Base-by-base conservation (phyloP, 2,329 filamentous ascomycete species). In the Curvularia eragrostidis region DNA sequence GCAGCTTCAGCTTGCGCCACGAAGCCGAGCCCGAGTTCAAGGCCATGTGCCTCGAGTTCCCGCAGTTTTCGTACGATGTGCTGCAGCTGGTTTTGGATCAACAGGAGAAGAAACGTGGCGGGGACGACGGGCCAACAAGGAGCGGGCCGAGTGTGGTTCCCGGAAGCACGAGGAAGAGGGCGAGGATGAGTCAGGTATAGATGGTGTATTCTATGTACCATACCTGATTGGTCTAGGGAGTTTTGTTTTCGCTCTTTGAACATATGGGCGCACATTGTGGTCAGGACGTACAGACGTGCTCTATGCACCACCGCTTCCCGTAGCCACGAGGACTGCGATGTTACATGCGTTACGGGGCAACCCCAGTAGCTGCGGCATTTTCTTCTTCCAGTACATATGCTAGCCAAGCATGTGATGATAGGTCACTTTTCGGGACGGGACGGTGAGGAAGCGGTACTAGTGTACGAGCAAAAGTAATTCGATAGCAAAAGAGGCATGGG, bases 1-100 rank as follows among this genome's bases (percentile, higher is more conserved):
- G 91, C 60, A 89, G 86, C 58, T 92, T 95, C 79, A 88, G 91
- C 12, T 81, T 97, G 63, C 89, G 93, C 18, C 85, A 93, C 77
- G 91, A 96, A 78, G 91, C 93, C 36, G 91, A 96, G 77, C 84
- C 86, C 6, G 91, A 96, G 78, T 97, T 97, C 85, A 87, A 89
- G 75, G 77, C 84, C 44, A 86, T 97, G 78, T 97, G 93, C 79
- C 80, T 97, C 75, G 91, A 97, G 79, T 93, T 89, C 74, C 93
- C 93, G 18, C 90, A 96, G 74, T 97, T 97, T 74, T 90, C 90
- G 72, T 97, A 93, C 80, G 93, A 97, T 77, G 91, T 98, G 54
- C 85, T 97, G 59, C 93, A 87, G 65, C 63, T 91, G 63, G 80
- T 83, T 57, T 77, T 83, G 13, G 81, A 83, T 68, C 75, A 77